phyloP scores from a whole-genome alignment of 495 filamentous ascomycete species.

The Parmelia sp. region DNA sequence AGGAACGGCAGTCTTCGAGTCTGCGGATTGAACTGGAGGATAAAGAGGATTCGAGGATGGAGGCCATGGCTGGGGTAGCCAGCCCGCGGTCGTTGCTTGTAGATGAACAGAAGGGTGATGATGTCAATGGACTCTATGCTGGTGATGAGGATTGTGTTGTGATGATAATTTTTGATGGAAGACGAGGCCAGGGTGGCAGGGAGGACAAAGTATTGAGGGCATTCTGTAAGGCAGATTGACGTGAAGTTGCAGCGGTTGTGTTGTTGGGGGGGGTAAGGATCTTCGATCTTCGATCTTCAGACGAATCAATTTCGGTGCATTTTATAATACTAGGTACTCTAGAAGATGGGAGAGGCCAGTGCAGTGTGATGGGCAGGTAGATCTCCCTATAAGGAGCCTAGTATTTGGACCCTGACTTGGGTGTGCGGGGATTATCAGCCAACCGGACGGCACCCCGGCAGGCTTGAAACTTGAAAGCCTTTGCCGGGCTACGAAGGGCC shows the following conservation, averaged over 20 bases:
- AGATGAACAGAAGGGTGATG: neutral
- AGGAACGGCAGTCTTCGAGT: conserved; percentile 1
- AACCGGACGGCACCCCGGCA: no score
- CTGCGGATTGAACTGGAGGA: neutral
- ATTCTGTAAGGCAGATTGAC: neutral
- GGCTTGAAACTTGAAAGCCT: no score
- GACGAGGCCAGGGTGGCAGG: neutral
- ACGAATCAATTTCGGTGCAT: neutral
- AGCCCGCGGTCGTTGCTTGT: neutral
- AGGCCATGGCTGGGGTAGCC: neutral
- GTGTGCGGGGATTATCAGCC: no score
- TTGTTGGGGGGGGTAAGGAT: neutral
- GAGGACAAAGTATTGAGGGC: neutral
- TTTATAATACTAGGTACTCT: no score
- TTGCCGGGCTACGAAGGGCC: no score
- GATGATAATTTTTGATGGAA: neutral
- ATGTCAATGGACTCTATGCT: neutral
- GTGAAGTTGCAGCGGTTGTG: neutral
- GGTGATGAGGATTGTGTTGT: neutral
- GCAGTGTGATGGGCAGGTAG: neutral
- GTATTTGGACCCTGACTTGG: no score
- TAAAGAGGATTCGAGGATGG: neutral
- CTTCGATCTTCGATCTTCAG: neutral
- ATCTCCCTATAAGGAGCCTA: neutral
- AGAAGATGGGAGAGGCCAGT: neutral